Base-by-base conservation (phyloP, 1,139 yeast genomes). In the Yamadazyma diddensiae region DNA sequence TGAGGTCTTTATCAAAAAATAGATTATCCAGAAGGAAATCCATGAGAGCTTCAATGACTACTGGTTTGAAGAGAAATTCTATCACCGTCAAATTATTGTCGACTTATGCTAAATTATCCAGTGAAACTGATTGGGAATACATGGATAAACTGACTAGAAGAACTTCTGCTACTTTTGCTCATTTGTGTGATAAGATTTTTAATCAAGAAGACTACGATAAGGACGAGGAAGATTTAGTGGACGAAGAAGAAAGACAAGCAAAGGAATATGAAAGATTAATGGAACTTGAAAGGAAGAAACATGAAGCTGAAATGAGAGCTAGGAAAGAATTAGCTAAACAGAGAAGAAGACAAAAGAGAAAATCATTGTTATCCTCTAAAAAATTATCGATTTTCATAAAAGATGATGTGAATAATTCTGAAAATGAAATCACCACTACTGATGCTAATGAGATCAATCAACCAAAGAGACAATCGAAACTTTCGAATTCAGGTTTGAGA, bases 141-240 rank as follows among this genome's bases (percentile, higher is more conserved):
- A 74, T 81, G 61, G 85, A 81, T 46, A 78, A 76, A 47, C 86
- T 79, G 53, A 79, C 87, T 12, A 81, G 77, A 58, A 70, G 92
- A 57, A 80, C 88, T 2, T 78, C 86, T 22, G 80, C 86, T 9
- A 83, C 84, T 36, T 82, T 82, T 62, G 92, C 88, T 8, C 73
- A 82, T 4, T 63, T 82, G 30, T 81, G 87, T 65, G 90, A 82
- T 57, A 79, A 77, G 53, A 77, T 82, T 38, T 82, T 82, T 59
- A 82, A 77, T 43, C 73, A 70, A 46, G 74, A 70, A 45, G 64
- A 58, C 3, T 77, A 77, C 50, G 77, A 77, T 43, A 72, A 71
- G 46, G 77, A 72, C 37, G 84, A 78, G 41, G 79, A 73, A 46
- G 62, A 57, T 31, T 58, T 70, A 41, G 56, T 64, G 6, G 75